phyloP scores from a whole-genome alignment of 441 rosid genomes.

The Hura crepitans region DNA sequence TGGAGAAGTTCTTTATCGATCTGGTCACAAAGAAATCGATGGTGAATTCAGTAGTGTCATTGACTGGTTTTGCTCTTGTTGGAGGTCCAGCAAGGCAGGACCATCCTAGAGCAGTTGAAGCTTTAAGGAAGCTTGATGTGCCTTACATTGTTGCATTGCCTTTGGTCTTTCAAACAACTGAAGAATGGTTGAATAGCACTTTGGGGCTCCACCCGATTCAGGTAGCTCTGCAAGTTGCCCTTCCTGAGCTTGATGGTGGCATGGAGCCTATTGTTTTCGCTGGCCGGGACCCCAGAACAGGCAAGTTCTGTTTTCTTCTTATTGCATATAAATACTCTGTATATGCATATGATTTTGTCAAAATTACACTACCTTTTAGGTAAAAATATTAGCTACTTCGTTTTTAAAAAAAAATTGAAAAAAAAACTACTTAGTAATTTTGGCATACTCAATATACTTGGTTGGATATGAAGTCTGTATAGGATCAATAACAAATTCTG shows the following conservation, averaged over 20 bases:
- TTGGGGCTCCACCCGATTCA: slow-evolving; percentile 96
- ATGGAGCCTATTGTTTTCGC: slow-evolving; percentile 99
- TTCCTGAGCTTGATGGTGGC: slow-evolving; percentile 97
- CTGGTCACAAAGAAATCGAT: slow-evolving; percentile 62
- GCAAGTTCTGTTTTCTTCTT: slow-evolving; percentile 37
- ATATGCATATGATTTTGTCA: not conserved
- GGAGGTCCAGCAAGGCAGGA: slow-evolving; percentile 99
- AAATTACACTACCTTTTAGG: not conserved
- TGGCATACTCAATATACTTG: not conserved
- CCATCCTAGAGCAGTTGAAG: slow-evolving; percentile 94
- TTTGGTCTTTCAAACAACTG: slow-evolving; percentile 95
- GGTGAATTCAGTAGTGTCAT: slow-evolving; percentile 69
- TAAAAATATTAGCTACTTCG: not conserved
- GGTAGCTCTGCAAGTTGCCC: slow-evolving; percentile 98
- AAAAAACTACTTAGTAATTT: not conserved
- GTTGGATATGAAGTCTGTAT: not conserved
- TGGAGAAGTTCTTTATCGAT: slow-evolving; percentile 72
- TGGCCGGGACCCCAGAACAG: slow-evolving; percentile 96
- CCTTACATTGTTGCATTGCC: slow-evolving; percentile 95
- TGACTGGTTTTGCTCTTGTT: slow-evolving; percentile 96
- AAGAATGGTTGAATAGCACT: slow-evolving; percentile 94
- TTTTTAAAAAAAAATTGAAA: not conserved
- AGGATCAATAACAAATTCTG: slow-evolving; percentile 12
- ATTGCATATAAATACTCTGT: not conserved
- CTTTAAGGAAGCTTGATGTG: slow-evolving; percentile 81